phyloP scores from a whole-genome alignment of 176 grass and related monocot species.

The Eragrostis curvula region DNA sequence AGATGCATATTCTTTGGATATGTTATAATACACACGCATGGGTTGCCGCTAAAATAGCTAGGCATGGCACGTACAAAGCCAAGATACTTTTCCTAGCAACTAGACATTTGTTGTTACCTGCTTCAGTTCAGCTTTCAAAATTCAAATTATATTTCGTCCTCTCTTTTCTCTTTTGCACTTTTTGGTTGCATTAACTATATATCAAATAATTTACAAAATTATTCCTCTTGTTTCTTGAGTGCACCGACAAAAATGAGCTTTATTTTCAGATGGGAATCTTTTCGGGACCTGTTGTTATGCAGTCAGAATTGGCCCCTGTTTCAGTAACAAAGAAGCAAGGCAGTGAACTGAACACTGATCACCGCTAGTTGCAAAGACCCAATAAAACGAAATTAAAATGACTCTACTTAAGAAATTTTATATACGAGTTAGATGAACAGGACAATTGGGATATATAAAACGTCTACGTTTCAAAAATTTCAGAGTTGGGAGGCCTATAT shows the following conservation, averaged over 20 bases:
- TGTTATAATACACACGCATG: background rate
- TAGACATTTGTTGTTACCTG: conserved; percentile 24
- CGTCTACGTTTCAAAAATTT: background rate
- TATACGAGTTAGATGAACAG: background rate
- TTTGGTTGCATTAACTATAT: background rate
- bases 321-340: background rate
- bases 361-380: conserved; percentile 7
- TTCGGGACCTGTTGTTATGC: background rate
- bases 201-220: background rate
- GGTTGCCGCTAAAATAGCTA: background rate
- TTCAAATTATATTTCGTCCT: conserved; percentile 4
- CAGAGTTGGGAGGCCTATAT: background rate
- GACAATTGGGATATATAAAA: background rate
- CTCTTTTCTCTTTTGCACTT: background rate
- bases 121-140: conserved; percentile 26
- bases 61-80: conserved; percentile 21
- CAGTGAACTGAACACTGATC: background rate
- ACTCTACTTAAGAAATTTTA: background rate
- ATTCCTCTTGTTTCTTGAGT: background rate
- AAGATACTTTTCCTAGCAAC: background rate
- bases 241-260: background rate
- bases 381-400: background rate
- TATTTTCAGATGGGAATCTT: background rate
- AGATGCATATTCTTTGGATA: conserved; percentile 39
- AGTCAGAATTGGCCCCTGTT: conserved; percentile 4